These are phyloP conservation scores for Chamaenerion angustifolium DNA, from an alignment of 345 rosid species.

Conservation along the genomic window DNA sequence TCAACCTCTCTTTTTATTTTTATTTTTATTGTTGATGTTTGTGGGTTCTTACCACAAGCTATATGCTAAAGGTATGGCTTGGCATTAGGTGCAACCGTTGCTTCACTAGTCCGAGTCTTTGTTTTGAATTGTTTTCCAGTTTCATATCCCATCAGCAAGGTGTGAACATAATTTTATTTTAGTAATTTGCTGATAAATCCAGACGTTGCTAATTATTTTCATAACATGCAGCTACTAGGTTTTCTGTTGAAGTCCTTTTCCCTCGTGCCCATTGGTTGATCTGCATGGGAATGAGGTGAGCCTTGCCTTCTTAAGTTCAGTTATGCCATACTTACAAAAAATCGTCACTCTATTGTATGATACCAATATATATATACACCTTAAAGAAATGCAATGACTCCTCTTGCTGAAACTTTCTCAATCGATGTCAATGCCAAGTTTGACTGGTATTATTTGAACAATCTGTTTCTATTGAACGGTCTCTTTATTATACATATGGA, in stretches of 20 bases:
- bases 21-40: too few relatives aligned
- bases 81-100: conserved; percentile 43
- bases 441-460: conserved; percentile 22
- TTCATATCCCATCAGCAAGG: conserved; percentile 75
- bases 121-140: conserved; percentile 47
- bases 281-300: conserved; percentile 56
- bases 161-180: conserved; percentile 3
- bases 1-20: too few relatives aligned
- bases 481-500: too few relatives aligned
- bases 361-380: too few relatives aligned
- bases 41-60: conserved; percentile 49
- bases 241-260: conserved; percentile 35
- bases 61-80: conserved; percentile 49
- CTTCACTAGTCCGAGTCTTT: conserved; percentile 40
- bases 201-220: neutral
- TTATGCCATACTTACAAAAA: too few relatives aligned
- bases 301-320: too few relatives aligned
- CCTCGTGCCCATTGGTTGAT: conserved; percentile 50
- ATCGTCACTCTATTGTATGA: too few relatives aligned
- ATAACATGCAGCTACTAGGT: conserved; percentile 30
- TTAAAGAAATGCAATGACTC: conserved; percentile 64
- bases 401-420: conserved; percentile 40
- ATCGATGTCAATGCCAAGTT: conserved; percentile 41
- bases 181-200: neutral
- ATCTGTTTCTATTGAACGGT: too few relatives aligned